Evolutionary conservation across 306 rosid genomes (phyloP), one percentile per base, ranked within the genome.

Genomic region (Pachyrhizus erosus): DNA sequence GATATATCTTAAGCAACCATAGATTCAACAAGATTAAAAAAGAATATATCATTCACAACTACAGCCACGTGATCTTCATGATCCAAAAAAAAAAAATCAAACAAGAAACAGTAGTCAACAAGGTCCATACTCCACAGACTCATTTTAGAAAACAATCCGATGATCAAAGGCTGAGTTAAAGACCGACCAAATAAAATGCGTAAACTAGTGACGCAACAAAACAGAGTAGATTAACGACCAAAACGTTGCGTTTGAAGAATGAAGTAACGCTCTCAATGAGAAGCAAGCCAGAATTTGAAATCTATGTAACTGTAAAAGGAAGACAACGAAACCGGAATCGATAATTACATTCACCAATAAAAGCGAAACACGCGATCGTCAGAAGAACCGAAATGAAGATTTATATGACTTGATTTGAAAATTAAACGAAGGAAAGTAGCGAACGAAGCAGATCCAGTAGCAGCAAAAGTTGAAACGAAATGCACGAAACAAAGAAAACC

Each of bases 371-470:
- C 18, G 13, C 23, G 26, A 66, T 55, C 72, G 57, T 29, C 39
- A 70, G 31, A 12, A 39, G 70, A 70, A 51, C 83, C 9, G 57
- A 71, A 64, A 48, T 8, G 0, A n/a, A 58, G n/a, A 31, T 60
- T 23, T 5, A 23, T 57, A n/a, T 21, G 9, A 52, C 9, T 27
- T 43, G 31, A 54, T 52, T 84, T 37, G n/a, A 61, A 75, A 64
- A 64, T 23, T 2, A 49, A 70, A 52, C 34, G 10, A 85, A 81
- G 24, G 42, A 80, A 76, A 70, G 23, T 9, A 1, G 20, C 55
- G 46, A 77, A 73, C 1, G 31, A 66, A 72, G 77, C 39, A 77
- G 86, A 88, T 82, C 83, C 78, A 27, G 80, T 70, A 77, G 55
- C 65, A 73, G 5, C 26, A 51, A 51, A 2, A 52, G 70, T 24